Evolutionary conservation across 1,139 yeast genomes (phyloP).

Genomic region (Diutina scorzettiae): DNA sequence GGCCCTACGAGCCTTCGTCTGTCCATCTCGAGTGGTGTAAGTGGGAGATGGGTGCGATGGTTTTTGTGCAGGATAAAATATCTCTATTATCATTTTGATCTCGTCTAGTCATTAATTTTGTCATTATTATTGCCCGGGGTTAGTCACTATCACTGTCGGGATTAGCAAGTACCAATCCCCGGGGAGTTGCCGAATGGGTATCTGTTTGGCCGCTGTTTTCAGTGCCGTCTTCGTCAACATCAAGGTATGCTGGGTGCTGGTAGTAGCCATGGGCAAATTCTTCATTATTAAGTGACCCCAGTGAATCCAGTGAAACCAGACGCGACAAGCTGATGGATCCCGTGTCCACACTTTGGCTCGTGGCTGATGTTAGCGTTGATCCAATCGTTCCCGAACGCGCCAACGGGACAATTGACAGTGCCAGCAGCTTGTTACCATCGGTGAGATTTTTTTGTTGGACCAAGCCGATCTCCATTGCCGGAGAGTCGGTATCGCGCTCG

Average conservation of each 20-base stretch:
- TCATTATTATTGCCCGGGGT: background rate
- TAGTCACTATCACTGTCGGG: constrained; percentile 1
- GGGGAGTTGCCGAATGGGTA: too few relatives aligned
- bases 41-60: background rate
- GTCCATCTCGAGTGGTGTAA: constrained; percentile 19
- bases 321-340: background rate
- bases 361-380: background rate
- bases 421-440: background rate
- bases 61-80: background rate
- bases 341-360: background rate
- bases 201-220: background rate
- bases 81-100: background rate
- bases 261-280: constrained; percentile 1
- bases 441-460: background rate
- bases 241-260: constrained; percentile 3
- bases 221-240: background rate
- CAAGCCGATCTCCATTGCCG: background rate
- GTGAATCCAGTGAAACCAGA: background rate
- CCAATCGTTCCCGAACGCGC: constrained; percentile 3
- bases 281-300: background rate
- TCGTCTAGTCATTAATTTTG: background rate
- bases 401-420: background rate
- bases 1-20: constrained; percentile 71
- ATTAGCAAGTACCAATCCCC: constrained; percentile 4
- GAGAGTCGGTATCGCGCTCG: constrained; percentile 18